Base-by-base conservation (phyloP, 495 filamentous ascomycete species). In the Cairneyella variabilis region DNA sequence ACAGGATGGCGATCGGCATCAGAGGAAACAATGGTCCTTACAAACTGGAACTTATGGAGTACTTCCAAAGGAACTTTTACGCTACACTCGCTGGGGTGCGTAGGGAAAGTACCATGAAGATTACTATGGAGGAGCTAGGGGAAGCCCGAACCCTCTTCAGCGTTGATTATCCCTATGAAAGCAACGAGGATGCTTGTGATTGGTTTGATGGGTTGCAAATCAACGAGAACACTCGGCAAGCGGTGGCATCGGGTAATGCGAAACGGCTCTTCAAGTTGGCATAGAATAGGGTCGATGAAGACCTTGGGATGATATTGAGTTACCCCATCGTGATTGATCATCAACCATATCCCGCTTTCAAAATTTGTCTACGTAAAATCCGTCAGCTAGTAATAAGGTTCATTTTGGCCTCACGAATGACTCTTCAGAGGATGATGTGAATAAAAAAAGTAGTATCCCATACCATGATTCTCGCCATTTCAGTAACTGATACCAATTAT, bases 101-200 rank as follows among this genome's bases (percentile, higher is more conserved):
- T 4, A 11, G 11, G 6, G 23, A 30, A n/a, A 48, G 45, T 26
- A 48, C 45, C 11, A 6, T 48, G 45, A 7, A 36, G 7, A 17
- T 4, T 22, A 26, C 25, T 32, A 48, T 48, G n/a, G 23, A 7
- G 12, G 45, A 48, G 45, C n/a, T 48, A 12, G 45, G 45, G 11
- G 45, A 32, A 14, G 6, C 4, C 11, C 6, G 27, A 11, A 26
- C 34, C 20, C 18, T 48, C 6, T 48, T 48, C 45, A 48, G 45
- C 18, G 45, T 34, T 6, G 45, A 48, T 21, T 48, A 48, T 48
- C 45, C 45, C 4, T 48, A 32, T 11, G 45, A 48, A 22, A 34
- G 26, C 28, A 34, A 32, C n/a, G 26, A 32, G 18, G 45, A 48
- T 6, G 14, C 14, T 4, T 22, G 23, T 3, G 45, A 34, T 34